These are phyloP conservation scores for Spergularia bocconei DNA, from an alignment of 148 eudicot species.

Conservation along the genomic window DNA sequence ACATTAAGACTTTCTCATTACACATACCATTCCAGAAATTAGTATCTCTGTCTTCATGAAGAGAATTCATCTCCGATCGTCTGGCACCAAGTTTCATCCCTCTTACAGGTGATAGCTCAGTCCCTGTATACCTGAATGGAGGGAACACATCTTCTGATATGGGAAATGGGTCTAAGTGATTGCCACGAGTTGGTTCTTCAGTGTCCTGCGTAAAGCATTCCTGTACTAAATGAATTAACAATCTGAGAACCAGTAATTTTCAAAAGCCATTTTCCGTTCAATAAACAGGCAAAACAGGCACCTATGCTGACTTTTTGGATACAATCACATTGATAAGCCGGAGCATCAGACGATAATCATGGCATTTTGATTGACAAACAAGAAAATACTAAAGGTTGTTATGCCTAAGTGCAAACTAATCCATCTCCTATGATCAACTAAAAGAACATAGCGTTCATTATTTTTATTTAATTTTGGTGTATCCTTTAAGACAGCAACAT, in stretches of 20 bases:
- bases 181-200: conserved; percentile 15
- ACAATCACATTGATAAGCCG: neutral
- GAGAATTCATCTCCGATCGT: conserved; percentile 19
- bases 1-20: no score
- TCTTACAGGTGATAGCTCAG: conserved; percentile 16
- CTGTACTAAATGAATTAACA: conserved; percentile 8
- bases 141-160: conserved; percentile 13
- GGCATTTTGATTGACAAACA: neutral
- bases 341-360: neutral
- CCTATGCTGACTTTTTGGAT: neutral
- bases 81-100: conserved; percentile 17
- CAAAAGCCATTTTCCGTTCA: neutral
- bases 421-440: neutral
- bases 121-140: conserved; percentile 15
- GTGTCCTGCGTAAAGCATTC: conserved; percentile 24
- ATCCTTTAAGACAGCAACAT: no score
- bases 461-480: no score
- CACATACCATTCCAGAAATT: conserved; percentile 30
- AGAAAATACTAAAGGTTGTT: neutral
- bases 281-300: neutral
- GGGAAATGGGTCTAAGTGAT: conserved; percentile 19
- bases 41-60: conserved; percentile 22
- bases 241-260: conserved; percentile 19
- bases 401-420: neutral
- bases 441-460: no score